Evolutionary conservation across 1,284 basidiomycete genomes (phyloP), one percentile per base, ranked within the genome.

Genomic region (Vanrija sp.): DNA sequence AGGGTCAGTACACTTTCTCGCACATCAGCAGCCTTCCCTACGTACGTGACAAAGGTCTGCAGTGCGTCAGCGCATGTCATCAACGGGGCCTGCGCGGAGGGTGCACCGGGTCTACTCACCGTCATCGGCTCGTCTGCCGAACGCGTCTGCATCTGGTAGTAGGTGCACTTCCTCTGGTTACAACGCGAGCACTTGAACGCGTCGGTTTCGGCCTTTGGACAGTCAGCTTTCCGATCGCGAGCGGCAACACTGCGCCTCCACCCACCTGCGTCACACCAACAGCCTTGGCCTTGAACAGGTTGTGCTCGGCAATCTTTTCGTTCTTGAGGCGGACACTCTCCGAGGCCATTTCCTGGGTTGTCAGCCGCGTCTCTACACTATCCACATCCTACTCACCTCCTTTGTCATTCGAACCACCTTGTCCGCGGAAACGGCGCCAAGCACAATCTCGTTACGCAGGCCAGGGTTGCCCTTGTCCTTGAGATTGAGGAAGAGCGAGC

Each of bases 81-180:
- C 34, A 29, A 12, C 12, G 34, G 34, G 34, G 9, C 34, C 1
- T 34, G 34, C 34, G 5, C 28, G 8, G 34, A 12, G 14, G 9
- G 34, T 34, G 34, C 34, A 34, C 34, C 34, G 29, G 23, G 26
- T 60, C 55, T 10, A 83, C 86, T 75, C 74, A 89, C 87, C 9
- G 92, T 95, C 93, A 97, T 96, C 40, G 92, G 93, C 78, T 95
- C 93, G 79, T 97, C 93, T 38, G 93, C 93, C 71, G 87, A 90
- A 61, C 93, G 83, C 6, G 93, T 97, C 74, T 97, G 92, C 69
- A 90, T 91, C 78, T 95, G 93, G 66, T 91, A 88, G 71, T 96
- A 96, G 46, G 88, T 85, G 66, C 90, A 92, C 78, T 92, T 91
- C 65, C 89, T 80, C 80, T 91, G 86, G 64, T 90, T 91, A 84